Conservation (phyloP, 2,329 filamentous ascomycete genomes). For the Cadophora luteo-olivacea region DNA sequence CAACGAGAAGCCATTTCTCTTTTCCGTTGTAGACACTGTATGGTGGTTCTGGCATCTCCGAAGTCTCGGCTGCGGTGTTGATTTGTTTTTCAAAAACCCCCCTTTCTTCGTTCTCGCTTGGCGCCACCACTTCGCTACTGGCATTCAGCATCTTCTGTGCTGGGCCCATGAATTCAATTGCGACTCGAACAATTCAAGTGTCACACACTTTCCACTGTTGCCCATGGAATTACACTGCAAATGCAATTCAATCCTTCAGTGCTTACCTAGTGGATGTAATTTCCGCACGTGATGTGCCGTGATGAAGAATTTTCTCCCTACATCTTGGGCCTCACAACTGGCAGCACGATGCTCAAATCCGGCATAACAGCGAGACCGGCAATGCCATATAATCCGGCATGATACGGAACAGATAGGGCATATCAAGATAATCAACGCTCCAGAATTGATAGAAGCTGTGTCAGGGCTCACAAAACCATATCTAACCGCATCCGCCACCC, state of each 20-base stretch:
- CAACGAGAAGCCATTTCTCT: slow-evolving; percentile 4
- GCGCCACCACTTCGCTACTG: background rate
- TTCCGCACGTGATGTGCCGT: background rate
- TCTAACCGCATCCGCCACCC: slow-evolving; percentile 1
- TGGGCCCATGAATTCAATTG: background rate
- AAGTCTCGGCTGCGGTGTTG: background rate
- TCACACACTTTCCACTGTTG: background rate
- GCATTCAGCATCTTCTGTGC: background rate
- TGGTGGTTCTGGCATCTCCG: background rate
- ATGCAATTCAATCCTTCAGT: background rate
- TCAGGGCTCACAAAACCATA: background rate
- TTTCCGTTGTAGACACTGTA: background rate
- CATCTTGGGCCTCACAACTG: background rate
- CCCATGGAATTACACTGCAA: background rate
- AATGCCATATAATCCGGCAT: background rate
- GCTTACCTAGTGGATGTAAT: background rate
- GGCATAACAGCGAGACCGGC: background rate
- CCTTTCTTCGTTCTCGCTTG: background rate
- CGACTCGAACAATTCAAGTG: background rate
- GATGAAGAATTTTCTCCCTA: background rate
- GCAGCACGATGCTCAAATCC: background rate
- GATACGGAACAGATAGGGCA: background rate
- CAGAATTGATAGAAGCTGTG: background rate
- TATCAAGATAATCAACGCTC: slow-evolving; percentile 4
- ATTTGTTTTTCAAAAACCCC: background rate